Conservation (phyloP, 1,284 basidiomycete species). For the Malassezia furfur region DNA sequence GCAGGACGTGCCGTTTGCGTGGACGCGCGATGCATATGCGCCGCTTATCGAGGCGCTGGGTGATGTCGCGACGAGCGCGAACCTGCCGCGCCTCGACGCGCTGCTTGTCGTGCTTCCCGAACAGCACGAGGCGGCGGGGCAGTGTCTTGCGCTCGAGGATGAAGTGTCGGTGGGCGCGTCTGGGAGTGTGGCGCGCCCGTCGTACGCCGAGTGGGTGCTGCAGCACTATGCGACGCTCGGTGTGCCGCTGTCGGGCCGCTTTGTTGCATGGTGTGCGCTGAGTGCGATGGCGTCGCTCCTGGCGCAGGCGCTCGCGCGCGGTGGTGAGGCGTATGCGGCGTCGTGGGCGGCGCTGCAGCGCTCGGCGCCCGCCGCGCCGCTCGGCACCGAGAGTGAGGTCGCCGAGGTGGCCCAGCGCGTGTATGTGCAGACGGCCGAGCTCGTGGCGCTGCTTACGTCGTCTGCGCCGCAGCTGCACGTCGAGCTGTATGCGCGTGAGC, state of each 20-base stretch:
- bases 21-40: conserved; percentile 63
- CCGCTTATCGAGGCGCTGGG: conserved; percentile 56
- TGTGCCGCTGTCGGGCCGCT: conserved; percentile 73
- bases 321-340: not conserved
- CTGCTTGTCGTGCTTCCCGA: conserved; percentile 51
- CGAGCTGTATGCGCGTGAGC: conserved; percentile 32
- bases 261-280: conserved; percentile 72
- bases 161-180: conserved; percentile 19
- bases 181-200: conserved; percentile 17
- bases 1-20: conserved; percentile 64
- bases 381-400: conserved; percentile 57
- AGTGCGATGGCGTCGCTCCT: conserved; percentile 74
- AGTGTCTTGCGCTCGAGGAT: conserved; percentile 29
- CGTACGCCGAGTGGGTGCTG: conserved; percentile 56
- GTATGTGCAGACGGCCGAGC: not conserved
- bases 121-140: conserved; percentile 50
- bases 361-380: conserved; percentile 77
- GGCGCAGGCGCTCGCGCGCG: conserved; percentile 57
- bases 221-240: conserved; percentile 65
- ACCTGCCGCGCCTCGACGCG: conserved; percentile 51
- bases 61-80: conserved; percentile 57
- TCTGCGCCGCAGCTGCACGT: not conserved
- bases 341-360: conserved; percentile 30
- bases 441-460: not conserved
- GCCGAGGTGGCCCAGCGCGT: conserved; percentile 12